Evolutionary conservation across 345 rosid genomes (phyloP), one percentile per base, ranked within the genome.

Genomic region (Dipteronia sinensis): DNA sequence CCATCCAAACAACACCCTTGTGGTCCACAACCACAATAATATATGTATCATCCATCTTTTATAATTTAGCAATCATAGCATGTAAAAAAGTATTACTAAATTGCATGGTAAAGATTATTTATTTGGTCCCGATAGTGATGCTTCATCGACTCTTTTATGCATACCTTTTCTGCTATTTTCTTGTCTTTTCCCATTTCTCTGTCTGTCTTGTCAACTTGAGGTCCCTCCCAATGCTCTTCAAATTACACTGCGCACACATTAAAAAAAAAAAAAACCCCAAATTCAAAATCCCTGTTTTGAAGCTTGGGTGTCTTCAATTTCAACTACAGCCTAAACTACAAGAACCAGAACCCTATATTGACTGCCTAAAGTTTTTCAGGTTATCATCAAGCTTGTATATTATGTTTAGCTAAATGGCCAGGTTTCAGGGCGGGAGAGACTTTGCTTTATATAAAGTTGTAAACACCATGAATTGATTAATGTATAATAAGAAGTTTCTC

Each of bases 401-500:
- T 40, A 64, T 42, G 47, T 27, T 42, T 20, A 10, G 51, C 55
- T 72, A 69, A 55, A 74, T 47, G 20, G 44, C 16, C 59, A 29
- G 46, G 40, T 29, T 70, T 69, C 61, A 23, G 65, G 73, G 77
- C 44, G 80, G 83, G 65, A 69, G 62, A 65, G 66, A 72, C 49
- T 56, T 68, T 55, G 69, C 87, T 85, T 89, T 85, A 79, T 51
- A 47, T 51, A 86, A 85, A 85, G 86, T 65, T 62, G 82, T 67
- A 80, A 78, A 84, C 80, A 77, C 75, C 78, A 66, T 67, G 77
- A 71, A 80, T 83, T 74, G 83, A 85, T 79, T 83, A 78, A 77
- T 80, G 83, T 72, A 82, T 77, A 44, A 83, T 79, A 82, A 81
- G 86, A 86, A 82, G 88, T 81, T 85, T 83, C 87, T 77, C 77